phyloP scores from a whole-genome alignment of 2,329 filamentous ascomycete species.

The Achaetomium macrosporum region DNA sequence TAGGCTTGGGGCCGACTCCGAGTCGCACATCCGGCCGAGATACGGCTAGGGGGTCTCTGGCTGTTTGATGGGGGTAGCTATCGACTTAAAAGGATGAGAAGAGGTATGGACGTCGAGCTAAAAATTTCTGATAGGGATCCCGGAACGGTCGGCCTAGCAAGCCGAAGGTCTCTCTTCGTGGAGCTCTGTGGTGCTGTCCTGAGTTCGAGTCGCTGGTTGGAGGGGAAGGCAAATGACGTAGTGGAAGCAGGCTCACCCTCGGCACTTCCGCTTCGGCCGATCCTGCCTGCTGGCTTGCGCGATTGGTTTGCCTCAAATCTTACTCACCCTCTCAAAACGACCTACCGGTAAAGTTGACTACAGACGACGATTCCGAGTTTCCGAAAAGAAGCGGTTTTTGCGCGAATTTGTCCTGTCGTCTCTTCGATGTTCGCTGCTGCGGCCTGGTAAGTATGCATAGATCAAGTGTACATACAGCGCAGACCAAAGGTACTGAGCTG shows the following conservation, averaged over 20 bases:
- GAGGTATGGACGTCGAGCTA: not conserved
- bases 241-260: slow-evolving; percentile 6
- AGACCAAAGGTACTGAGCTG: not conserved
- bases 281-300: not conserved
- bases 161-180: no score
- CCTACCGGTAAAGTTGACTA: no score
- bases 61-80: not conserved
- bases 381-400: no score
- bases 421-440: no score
- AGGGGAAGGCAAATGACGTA: slow-evolving; percentile 16
- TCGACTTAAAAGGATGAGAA: not conserved
- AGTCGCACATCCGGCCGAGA: not conserved
- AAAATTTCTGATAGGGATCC: slow-evolving; percentile 8
- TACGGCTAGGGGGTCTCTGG: not conserved
- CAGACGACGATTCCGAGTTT: no score
- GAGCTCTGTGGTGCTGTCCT: not conserved
- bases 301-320: not conserved
- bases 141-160: slow-evolving; percentile 13
- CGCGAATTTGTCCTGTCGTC: no score
- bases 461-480: no score
- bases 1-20: not conserved
- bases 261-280: slow-evolving; percentile 19
- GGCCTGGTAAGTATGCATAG: no score
- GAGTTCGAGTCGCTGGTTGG: not conserved
- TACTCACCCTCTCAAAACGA: not conserved